These are phyloP conservation scores for Hondaea fermentalgiana DNA, from an alignment of 108 stramenopile genomes.

Conservation along the genomic window DNA sequence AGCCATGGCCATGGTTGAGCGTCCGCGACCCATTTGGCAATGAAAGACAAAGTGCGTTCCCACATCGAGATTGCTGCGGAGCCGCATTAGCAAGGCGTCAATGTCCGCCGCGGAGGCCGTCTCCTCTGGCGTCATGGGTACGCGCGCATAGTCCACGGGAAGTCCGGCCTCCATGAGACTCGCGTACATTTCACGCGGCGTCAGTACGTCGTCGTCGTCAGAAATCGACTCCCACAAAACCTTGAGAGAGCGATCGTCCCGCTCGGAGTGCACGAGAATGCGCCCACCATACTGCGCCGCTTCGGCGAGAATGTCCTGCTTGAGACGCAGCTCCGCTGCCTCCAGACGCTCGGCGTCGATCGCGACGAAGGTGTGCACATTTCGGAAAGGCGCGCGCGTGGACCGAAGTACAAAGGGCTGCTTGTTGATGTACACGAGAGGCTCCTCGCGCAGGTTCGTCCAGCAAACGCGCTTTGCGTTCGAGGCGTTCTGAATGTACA, in stretches of 20 bases:
- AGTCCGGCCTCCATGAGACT: background rate
- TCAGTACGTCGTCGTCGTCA: background rate
- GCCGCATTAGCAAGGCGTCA: background rate
- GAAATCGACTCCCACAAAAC: background rate
- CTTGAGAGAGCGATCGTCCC: background rate
- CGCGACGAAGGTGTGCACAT: background rate
- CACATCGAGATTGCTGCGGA: background rate
- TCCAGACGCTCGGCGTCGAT: background rate
- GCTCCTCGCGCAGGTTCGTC: constrained; percentile 11
- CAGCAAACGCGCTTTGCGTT: background rate
- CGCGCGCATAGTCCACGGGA: constrained; percentile 1
- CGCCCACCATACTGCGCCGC: background rate
- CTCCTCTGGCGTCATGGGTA: constrained; percentile 3
- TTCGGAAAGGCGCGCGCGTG: background rate
- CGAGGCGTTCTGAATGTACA: constrained; percentile 12
- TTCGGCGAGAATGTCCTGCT: background rate
- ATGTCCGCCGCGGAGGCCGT: background rate
- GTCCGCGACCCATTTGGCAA: background rate
- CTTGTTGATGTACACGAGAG: constrained; percentile 12
- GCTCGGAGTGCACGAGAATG: background rate
- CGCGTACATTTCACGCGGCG: constrained; percentile 1
- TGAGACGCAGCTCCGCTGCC: constrained; percentile 15
- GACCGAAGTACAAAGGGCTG: background rate
- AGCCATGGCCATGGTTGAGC: constrained; percentile 9
- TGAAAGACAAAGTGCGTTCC: constrained; percentile 14